These are phyloP conservation scores for Phytophthora aleatoria DNA, from an alignment of 352 stramenopile species.

Conservation along the genomic window DNA sequence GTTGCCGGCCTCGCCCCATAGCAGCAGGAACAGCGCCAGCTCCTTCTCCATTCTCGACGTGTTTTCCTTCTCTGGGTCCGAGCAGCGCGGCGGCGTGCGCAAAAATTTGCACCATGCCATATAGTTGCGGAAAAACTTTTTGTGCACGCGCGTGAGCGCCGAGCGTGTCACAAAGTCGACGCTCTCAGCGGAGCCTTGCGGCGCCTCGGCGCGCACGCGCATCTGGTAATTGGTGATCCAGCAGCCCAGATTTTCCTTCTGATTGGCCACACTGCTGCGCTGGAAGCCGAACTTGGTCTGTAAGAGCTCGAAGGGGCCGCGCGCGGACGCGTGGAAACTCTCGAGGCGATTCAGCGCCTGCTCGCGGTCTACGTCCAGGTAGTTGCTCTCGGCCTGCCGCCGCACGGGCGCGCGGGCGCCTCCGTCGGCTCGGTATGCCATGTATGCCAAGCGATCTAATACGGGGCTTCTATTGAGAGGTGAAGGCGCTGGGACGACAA, in stretches of 20 bases:
- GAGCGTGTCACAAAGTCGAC: constrained; percentile 53
- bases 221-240: constrained; percentile 88
- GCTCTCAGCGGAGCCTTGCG: constrained; percentile 33
- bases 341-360: constrained; percentile 61
- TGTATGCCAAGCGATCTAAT: not conserved
- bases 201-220: constrained; percentile 52
- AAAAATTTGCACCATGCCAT: constrained; percentile 95
- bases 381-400: constrained; percentile 75
- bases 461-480: not conserved
- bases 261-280: constrained; percentile 69
- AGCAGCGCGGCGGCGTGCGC: constrained; percentile 85
- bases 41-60: constrained; percentile 65
- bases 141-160: constrained; percentile 65
- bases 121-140: constrained; percentile 93
- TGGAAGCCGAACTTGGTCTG: constrained; percentile 87
- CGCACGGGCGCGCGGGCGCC: constrained; percentile 39
- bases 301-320: constrained; percentile 76
- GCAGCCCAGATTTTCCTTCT: constrained; percentile 87
- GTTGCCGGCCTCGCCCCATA: constrained; percentile 88
- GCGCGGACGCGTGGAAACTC: constrained; percentile 50
- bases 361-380: constrained; percentile 74
- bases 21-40: constrained; percentile 76
- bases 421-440: constrained; percentile 24
- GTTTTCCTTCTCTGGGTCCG: constrained; percentile 41
- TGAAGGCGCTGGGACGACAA: not conserved